phyloP scores from a whole-genome alignment of 169 alveolate genomes.

The Plasmodium billcollinsi region DNA sequence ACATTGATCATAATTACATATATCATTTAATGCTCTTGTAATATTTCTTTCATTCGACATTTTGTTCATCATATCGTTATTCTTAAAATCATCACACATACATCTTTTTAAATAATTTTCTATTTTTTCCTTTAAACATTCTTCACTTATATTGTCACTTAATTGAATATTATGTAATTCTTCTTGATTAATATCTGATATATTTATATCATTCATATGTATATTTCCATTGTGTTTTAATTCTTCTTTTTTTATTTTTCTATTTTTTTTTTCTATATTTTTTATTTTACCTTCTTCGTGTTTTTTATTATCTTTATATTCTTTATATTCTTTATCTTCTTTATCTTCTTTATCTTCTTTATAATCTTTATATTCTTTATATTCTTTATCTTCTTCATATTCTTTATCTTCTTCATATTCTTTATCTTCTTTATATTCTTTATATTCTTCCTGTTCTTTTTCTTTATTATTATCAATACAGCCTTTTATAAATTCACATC shows the following conservation, averaged over 20 bases:
- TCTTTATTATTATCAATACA: background rate
- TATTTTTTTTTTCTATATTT: background rate
- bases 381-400: background rate
- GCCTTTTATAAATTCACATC: background rate
- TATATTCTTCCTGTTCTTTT: background rate
- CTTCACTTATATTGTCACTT: background rate
- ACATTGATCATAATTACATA: background rate
- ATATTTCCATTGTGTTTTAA: background rate
- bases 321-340: background rate
- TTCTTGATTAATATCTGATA: background rate
- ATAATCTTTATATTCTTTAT: too few species aligned
- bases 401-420: background rate
- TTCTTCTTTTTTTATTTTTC: background rate
- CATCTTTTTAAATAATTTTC: background rate
- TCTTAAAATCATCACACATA: background rate
- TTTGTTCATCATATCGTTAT: background rate
- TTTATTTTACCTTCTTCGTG: background rate
- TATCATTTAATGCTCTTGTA: too few species aligned
- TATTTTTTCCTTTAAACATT: background rate
- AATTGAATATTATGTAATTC: constrained; percentile 1
- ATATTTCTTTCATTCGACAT: too few species aligned
- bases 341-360: background rate
- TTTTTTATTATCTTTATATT: too few species aligned
- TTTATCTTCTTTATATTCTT: background rate
- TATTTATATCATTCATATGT: background rate